Evolutionary conservation across 345 rosid genomes (phyloP).

Genomic region (Euclidium syriacum): DNA sequence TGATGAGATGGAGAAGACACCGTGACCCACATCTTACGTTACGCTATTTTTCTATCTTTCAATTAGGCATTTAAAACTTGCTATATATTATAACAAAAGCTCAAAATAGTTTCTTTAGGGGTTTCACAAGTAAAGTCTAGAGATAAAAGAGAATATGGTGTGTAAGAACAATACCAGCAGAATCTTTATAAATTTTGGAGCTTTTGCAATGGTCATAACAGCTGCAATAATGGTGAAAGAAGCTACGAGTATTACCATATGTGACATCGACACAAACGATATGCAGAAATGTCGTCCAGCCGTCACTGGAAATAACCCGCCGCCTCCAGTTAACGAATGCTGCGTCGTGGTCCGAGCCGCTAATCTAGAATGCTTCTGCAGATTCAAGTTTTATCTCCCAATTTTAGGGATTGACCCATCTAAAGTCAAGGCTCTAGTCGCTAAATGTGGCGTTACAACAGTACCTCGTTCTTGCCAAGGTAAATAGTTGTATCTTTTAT

Average conservation of each 20-base stretch:
- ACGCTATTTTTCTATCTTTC: slow-evolving; percentile 1
- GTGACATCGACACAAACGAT: slow-evolving; percentile 34
- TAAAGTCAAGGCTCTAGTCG: slow-evolving; percentile 40
- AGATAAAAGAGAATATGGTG: slow-evolving; percentile 10
- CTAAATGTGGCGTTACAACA: slow-evolving; percentile 36
- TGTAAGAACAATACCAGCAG: neutral
- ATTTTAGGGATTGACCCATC: slow-evolving; percentile 38
- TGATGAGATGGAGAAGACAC: slow-evolving; percentile 18
- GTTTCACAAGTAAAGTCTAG: neutral
- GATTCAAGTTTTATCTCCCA: slow-evolving; percentile 40
- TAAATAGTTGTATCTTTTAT: neutral
- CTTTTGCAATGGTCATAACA: slow-evolving; percentile 21
- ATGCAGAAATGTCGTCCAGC: slow-evolving; percentile 45
- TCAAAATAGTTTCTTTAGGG: neutral
- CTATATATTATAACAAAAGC: slow-evolving; percentile 18
- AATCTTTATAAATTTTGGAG: slow-evolving; percentile 10
- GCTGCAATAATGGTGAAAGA: slow-evolving; percentile 15
- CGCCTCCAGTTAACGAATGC: slow-evolving; percentile 39
- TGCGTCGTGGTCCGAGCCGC: slow-evolving; percentile 36
- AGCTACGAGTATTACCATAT: slow-evolving; percentile 22
- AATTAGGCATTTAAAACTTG: neutral
- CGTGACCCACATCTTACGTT: slow-evolving; percentile 4
- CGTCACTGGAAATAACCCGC: slow-evolving; percentile 39
- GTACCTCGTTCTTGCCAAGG: slow-evolving; percentile 37
- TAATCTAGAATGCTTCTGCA: slow-evolving; percentile 45